phyloP scores from a whole-genome alignment of 192 early-diverging fungal species.

The Entomortierella parvispora region DNA sequence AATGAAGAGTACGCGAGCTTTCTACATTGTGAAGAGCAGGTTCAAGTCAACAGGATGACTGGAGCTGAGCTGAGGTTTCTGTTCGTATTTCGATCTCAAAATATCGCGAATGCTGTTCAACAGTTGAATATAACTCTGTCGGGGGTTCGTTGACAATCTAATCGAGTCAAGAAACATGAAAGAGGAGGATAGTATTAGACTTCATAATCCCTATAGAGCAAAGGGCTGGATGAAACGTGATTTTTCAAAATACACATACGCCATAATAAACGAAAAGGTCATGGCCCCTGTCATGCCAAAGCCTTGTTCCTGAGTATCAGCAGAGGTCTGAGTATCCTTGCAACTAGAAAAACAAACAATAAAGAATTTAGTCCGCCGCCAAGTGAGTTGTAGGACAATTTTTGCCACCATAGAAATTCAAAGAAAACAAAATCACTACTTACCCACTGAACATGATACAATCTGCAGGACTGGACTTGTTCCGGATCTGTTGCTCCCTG shows the following conservation, averaged over 20 bases:
- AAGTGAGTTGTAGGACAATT: not conserved
- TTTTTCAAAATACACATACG: slow-evolving; percentile 24
- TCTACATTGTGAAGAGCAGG: slow-evolving; percentile 52
- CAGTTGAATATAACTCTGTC: slow-evolving; percentile 76
- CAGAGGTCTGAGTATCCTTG: slow-evolving; percentile 85
- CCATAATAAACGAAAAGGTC: slow-evolving; percentile 75
- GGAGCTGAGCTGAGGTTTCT: slow-evolving; percentile 81
- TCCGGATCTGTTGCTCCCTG: slow-evolving; percentile 6
- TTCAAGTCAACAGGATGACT: slow-evolving; percentile 49
- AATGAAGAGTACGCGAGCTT: too few relatives aligned
- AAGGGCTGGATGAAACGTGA: not conserved
- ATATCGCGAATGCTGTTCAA: slow-evolving; percentile 74
- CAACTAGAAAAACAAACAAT: slow-evolving; percentile 48
- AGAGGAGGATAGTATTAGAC: not conserved
- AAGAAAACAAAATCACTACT: slow-evolving; percentile 5
- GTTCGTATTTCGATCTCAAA: slow-evolving; percentile 70
- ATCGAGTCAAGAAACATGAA: not conserved
- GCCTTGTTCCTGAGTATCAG: slow-evolving; percentile 73
- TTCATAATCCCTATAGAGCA: not conserved
- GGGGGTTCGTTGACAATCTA: slow-evolving; percentile 65
- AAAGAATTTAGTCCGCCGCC: not conserved
- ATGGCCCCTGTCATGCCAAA: slow-evolving; percentile 74
- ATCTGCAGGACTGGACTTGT: slow-evolving; percentile 67
- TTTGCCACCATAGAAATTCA: not conserved
- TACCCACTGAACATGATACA: slow-evolving; percentile 85